phyloP scores from a whole-genome alignment of 768 basidiomycete genomes.

The Gyrodon lividus region DNA sequence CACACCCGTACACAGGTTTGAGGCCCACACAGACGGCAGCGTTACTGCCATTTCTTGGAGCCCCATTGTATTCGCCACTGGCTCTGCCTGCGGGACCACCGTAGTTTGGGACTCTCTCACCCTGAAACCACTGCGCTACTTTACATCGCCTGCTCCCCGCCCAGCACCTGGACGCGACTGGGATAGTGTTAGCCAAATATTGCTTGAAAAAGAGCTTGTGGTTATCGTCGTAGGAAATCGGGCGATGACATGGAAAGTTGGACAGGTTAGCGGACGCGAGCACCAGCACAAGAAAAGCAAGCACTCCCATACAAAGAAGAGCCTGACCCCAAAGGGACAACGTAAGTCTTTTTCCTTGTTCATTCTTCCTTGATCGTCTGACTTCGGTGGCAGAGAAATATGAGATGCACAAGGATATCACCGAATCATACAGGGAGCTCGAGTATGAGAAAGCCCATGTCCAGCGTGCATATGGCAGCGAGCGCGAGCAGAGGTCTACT shows the following conservation, averaged over 20 bases:
- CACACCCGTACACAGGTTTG: conserved; percentile 47
- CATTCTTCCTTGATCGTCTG: neutral
- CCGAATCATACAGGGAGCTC: conserved; percentile 53
- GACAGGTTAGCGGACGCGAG: conserved; percentile 35
- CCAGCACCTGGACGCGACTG: conserved; percentile 32
- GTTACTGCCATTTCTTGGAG: conserved; percentile 67
- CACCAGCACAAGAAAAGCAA: conserved; percentile 35
- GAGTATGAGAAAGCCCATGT: conserved; percentile 46
- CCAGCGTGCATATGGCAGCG: conserved; percentile 43
- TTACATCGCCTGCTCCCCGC: conserved; percentile 47
- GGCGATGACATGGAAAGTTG: conserved; percentile 69
- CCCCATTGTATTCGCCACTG: conserved; percentile 57
- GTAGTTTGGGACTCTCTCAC: conserved; percentile 67
- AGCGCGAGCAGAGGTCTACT: conserved; percentile 55
- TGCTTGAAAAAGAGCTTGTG: conserved; percentile 53
- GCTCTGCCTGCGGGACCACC: conserved; percentile 60
- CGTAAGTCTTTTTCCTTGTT: conserved; percentile 34
- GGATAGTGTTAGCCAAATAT: conserved; percentile 54
- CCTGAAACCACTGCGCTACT: conserved; percentile 53
- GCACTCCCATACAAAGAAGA: conserved; percentile 27
- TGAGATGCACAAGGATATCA: conserved; percentile 61
- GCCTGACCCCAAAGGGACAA: conserved; percentile 40
- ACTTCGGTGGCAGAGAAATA: conserved; percentile 49
- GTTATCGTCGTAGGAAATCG: conserved; percentile 59
- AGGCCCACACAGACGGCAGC: conserved; percentile 62